phyloP scores from a whole-genome alignment of 768 basidiomycete genomes.

The Pilatotrama ljubarskyi region DNA sequence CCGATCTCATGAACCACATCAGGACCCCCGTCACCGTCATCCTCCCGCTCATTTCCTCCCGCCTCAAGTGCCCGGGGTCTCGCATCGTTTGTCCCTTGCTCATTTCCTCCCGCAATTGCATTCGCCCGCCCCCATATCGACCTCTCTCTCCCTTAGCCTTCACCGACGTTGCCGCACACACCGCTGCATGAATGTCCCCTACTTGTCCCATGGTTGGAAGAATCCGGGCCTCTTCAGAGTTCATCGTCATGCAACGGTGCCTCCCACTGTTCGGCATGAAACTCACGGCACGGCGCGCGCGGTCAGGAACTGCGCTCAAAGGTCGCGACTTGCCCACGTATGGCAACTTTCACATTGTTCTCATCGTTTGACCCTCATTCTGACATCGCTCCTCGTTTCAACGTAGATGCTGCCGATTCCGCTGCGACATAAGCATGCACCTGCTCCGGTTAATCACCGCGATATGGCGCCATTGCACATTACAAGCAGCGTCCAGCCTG shows the following conservation, averaged over 20 bases:
- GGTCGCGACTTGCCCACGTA: background rate
- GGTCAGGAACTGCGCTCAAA: slow-evolving; percentile 2
- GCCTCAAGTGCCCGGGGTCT: slow-evolving; percentile 2
- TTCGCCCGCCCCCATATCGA: background rate
- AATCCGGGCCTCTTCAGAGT: too few species aligned
- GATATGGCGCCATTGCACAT: background rate
- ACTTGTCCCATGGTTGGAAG: too few species aligned
- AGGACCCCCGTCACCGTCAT: slow-evolving; percentile 17
- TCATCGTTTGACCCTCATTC: background rate
- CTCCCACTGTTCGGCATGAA: background rate
- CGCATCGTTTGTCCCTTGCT: background rate
- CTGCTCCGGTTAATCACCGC: too few species aligned
- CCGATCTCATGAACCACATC: slow-evolving; percentile 16
- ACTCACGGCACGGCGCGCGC: background rate
- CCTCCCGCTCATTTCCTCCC: background rate
- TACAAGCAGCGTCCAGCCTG: background rate
- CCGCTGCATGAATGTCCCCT: too few species aligned
- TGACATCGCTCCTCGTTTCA: background rate
- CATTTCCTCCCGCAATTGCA: background rate
- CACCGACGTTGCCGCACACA: background rate
- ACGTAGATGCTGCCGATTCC: background rate
- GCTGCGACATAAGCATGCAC: background rate
- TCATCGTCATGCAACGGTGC: too few species aligned
- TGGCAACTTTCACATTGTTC: background rate
- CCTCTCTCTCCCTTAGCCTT: too few species aligned